Conservation (phyloP, 139 green algal species). For the Marvania coccoides region DNA sequence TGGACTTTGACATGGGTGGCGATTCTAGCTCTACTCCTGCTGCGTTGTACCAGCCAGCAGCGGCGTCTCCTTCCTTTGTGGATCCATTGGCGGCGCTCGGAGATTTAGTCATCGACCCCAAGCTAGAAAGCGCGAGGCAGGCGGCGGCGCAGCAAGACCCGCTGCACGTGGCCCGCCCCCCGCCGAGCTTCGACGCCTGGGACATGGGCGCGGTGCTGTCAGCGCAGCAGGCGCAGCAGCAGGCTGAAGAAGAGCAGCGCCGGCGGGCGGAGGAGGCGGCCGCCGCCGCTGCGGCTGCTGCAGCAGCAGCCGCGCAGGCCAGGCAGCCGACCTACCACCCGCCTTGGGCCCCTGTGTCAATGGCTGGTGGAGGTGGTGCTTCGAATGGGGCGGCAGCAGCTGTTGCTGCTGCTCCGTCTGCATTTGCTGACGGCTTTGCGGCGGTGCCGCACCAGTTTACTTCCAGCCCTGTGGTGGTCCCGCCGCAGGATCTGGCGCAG, state of each 20-base stretch:
- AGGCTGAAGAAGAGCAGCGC: not conserved
- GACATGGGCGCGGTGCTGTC: constrained; percentile 12
- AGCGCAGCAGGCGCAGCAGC: constrained; percentile 1
- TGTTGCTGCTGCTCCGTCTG: not conserved
- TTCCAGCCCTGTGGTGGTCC: not conserved
- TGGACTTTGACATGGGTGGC: constrained; percentile 13
- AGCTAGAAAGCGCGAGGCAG: too few species aligned
- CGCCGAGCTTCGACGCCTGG: constrained; percentile 1
- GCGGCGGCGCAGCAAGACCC: not conserved
- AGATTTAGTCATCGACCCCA: not conserved
- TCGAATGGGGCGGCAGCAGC: not conserved
- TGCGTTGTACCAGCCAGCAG: not conserved
- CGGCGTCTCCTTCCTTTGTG: not conserved
- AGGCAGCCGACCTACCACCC: not conserved
- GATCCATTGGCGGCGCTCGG: constrained; percentile 1
- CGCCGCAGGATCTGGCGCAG: not conserved
- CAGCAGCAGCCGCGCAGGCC: not conserved
- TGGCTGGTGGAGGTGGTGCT: not conserved
- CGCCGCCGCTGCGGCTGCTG: not conserved
- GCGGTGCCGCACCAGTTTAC: constrained; percentile 1
- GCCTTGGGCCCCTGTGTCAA: not conserved
- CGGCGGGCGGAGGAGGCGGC: not conserved
- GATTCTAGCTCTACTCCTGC: too few species aligned
- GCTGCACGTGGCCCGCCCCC: not conserved
- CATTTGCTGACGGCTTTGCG: constrained; percentile 1